phyloP scores from a whole-genome alignment of 306 rosid genomes.

The Glycine tomentella region DNA sequence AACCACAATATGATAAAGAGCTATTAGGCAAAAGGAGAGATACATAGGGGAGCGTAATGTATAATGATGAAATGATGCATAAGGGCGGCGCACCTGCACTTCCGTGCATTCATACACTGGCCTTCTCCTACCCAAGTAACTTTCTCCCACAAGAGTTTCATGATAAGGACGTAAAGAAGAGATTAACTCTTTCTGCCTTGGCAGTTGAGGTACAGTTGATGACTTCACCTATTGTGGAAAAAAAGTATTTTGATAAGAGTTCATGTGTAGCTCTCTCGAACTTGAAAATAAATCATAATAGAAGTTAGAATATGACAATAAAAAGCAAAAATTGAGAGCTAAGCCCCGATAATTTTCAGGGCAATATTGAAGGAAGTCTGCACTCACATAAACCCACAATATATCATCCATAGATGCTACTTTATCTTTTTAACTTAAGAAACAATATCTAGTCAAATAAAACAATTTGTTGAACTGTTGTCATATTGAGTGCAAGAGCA shows the following conservation, averaged over 20 bases:
- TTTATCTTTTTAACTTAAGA: neutral
- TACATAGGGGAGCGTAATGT: neutral
- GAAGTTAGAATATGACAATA: neutral
- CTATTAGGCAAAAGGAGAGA: neutral
- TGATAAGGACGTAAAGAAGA: slow-evolving; percentile 82
- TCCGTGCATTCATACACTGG: slow-evolving; percentile 87
- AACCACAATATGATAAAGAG: slow-evolving; percentile 22
- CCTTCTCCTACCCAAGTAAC: slow-evolving; percentile 90
- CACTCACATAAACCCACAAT: neutral
- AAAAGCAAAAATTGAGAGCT: slow-evolving; percentile 2
- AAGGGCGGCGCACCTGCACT: slow-evolving; percentile 83
- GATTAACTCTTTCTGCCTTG: slow-evolving; percentile 74
- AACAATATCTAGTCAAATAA: too few relatives aligned
- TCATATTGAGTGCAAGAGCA: too few relatives aligned
- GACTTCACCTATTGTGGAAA: slow-evolving; percentile 75
- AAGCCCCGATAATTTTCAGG: neutral
- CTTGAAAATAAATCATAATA: neutral
- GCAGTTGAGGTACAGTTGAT: slow-evolving; percentile 80
- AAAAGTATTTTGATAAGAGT: slow-evolving; percentile 46
- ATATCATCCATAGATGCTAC: neutral
- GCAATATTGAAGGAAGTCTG: slow-evolving; percentile 11
- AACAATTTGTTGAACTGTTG: too few relatives aligned
- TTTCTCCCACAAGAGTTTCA: slow-evolving; percentile 92
- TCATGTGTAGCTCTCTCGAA: slow-evolving; percentile 14
- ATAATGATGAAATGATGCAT: slow-evolving; percentile 22